Percentiles rank a stretch among this genome's conserved stretches.
Conservation (phyloP, 257 asterid species). For the Leptodermis oblonga region DNA sequence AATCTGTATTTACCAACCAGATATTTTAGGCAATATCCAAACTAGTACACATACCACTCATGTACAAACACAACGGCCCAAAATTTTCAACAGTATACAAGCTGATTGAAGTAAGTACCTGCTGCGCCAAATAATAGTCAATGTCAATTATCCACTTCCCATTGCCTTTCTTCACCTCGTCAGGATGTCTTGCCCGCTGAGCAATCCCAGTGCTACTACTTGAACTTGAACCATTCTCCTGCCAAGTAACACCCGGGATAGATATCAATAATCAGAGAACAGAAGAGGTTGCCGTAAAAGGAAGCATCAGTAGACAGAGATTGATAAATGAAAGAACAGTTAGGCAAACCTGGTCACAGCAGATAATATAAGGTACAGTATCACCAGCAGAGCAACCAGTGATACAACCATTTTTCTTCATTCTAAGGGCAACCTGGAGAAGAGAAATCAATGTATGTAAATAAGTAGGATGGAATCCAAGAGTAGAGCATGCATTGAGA, state of each 20-base stretch:
- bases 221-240: conserved; percentile 79
- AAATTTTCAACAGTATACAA: conserved; percentile 6
- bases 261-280: background rate
- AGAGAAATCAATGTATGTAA: conserved; percentile 20
- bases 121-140: conserved; percentile 94
- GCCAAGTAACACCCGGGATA: conserved; percentile 12
- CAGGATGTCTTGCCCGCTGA: conserved; percentile 98
- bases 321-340: conserved; percentile 2
- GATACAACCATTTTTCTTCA: conserved; percentile 78
- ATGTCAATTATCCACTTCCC: conserved; percentile 86
- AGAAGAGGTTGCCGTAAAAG: background rate
- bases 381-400: conserved; percentile 98
- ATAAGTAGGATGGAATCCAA: background rate
- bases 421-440: conserved; percentile 83
- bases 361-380: conserved; percentile 87
- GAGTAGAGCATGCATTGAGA: conserved; percentile 6
- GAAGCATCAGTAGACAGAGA: conserved; percentile 2
- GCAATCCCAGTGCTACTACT: conserved; percentile 85
- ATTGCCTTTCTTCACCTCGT: conserved; percentile 75
- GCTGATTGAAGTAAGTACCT: conserved; percentile 44
- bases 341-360: conserved; percentile 77
- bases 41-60: conserved; percentile 15
- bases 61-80: conserved; percentile 15
- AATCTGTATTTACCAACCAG: conserved; percentile 51
- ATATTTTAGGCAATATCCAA: conserved; percentile 21